Percentiles rank a stretch among this genome's conserved stretches.
Conservation (phyloP, 2,329 filamentous ascomycete genomes). For the Fusarium siculi region DNA sequence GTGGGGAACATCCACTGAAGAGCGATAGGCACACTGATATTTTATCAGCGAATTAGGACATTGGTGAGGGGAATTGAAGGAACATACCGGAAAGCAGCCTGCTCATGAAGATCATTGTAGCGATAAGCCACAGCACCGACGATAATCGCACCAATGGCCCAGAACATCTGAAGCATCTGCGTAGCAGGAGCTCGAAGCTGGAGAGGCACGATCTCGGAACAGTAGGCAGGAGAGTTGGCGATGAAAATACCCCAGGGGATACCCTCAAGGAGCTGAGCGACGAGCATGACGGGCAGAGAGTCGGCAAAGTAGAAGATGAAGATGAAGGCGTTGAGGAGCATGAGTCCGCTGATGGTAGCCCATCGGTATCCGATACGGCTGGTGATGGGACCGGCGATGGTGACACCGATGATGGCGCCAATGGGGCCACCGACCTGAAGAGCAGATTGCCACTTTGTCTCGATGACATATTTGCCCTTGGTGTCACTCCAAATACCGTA, state of each 20-base stretch:
- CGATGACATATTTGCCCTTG: slow-evolving; percentile 47
- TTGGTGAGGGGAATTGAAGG: neutral
- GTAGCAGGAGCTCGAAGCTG: slow-evolving; percentile 65
- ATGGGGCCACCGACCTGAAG: slow-evolving; percentile 49
- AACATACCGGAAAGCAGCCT: slow-evolving; percentile 34
- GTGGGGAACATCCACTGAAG: slow-evolving; percentile 70
- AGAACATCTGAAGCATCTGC: slow-evolving; percentile 72
- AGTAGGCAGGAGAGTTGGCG: slow-evolving; percentile 70
- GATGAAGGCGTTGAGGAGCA: slow-evolving; percentile 52
- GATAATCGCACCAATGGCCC: slow-evolving; percentile 70
- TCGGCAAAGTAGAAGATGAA: slow-evolving; percentile 65
- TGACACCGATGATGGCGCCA: slow-evolving; percentile 51
- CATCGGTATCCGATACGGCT: slow-evolving; percentile 52
- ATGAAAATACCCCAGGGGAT: slow-evolving; percentile 72
- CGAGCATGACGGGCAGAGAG: slow-evolving; percentile 56
- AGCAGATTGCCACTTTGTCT: slow-evolving; percentile 55
- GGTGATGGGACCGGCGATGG: slow-evolving; percentile 52
- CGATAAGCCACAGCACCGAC: slow-evolving; percentile 64
- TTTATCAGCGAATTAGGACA: slow-evolving; percentile 35
- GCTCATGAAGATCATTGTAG: slow-evolving; percentile 52
- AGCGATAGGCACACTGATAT: slow-evolving; percentile 60
- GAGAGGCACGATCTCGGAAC: slow-evolving; percentile 68
- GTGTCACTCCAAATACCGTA: slow-evolving; percentile 49
- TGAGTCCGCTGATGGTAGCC: slow-evolving; percentile 51
- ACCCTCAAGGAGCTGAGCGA: slow-evolving; percentile 67